Conservation (phyloP, 2,329 filamentous ascomycete species). For the Trichophyton schoenleinii region DNA sequence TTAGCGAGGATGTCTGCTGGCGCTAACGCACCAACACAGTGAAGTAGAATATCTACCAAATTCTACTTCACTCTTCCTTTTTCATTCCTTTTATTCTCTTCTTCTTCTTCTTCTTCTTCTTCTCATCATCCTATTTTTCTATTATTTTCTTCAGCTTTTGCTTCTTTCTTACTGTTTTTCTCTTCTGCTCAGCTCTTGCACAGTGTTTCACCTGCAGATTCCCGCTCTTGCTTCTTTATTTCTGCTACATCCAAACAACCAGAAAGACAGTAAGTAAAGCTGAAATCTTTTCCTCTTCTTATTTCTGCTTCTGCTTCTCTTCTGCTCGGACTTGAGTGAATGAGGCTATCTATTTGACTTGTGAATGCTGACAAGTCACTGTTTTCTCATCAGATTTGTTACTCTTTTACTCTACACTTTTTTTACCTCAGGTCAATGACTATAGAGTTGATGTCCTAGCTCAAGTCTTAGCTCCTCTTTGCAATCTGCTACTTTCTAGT, state of each 20-base stretch:
- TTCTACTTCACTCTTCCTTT: background rate
- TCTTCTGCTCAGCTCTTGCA: background rate
- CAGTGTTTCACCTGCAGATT: background rate
- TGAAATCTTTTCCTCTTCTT: background rate
- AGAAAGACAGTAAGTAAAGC: background rate
- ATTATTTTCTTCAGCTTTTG: background rate
- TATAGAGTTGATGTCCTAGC: background rate
- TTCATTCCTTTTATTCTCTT: background rate
- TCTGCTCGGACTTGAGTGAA: background rate
- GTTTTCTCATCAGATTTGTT: background rate
- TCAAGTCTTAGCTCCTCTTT: background rate
- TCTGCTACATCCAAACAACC: background rate
- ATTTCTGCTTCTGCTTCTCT: background rate
- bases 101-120: background rate
- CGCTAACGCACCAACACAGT: no score
- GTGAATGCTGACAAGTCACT: background rate
- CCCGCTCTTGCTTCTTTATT: background rate
- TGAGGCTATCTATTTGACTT: background rate
- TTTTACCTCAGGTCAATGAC: background rate
- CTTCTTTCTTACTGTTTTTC: background rate
- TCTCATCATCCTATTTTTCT: background rate
- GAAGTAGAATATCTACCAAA: no score
- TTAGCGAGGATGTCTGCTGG: no score
- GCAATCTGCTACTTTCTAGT: background rate
- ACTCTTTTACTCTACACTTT: background rate